Conservation (phyloP, 2,329 filamentous ascomycete genomes). For the Cladosporium sp. region DNA sequence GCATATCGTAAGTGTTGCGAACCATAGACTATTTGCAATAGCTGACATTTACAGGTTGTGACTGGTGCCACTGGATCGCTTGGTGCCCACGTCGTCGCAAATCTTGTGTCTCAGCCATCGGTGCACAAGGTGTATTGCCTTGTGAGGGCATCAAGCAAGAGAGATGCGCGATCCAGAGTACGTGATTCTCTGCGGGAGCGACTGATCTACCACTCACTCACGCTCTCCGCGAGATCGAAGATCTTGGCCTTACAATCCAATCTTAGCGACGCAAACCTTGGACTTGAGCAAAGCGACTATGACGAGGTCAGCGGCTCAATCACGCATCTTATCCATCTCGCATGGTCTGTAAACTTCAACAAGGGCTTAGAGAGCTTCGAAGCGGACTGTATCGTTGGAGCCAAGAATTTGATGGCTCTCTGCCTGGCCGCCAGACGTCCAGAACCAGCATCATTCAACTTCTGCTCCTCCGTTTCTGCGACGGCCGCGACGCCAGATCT, state of each 20-base stretch:
- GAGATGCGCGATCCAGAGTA: constrained; percentile 31
- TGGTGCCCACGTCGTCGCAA: constrained; percentile 31
- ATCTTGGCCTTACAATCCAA: constrained; percentile 24
- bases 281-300: constrained; percentile 23
- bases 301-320: constrained; percentile 19
- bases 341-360: constrained; percentile 39
- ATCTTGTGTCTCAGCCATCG: constrained; percentile 23
- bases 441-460: constrained; percentile 22
- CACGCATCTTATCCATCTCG: constrained; percentile 34
- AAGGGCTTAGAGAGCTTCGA: constrained; percentile 30
- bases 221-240: constrained; percentile 23
- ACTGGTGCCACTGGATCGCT: constrained; percentile 37
- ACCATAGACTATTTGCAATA: no score
- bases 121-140: constrained; percentile 31
- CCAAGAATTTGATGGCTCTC: constrained; percentile 7
- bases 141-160: constrained; percentile 43
- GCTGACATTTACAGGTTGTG: constrained; percentile 20
- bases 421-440: constrained; percentile 23
- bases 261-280: constrained; percentile 25
- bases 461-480: constrained; percentile 18
- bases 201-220: constrained; percentile 30
- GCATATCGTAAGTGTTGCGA: constrained; percentile 19
- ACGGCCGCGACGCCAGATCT: background rate
- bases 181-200: constrained; percentile 32
- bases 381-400: constrained; percentile 19